These are phyloP conservation scores for Mycosphaerella sp. DNA, from an alignment of 2,329 filamentous ascomycete species.

Conservation along the genomic window DNA sequence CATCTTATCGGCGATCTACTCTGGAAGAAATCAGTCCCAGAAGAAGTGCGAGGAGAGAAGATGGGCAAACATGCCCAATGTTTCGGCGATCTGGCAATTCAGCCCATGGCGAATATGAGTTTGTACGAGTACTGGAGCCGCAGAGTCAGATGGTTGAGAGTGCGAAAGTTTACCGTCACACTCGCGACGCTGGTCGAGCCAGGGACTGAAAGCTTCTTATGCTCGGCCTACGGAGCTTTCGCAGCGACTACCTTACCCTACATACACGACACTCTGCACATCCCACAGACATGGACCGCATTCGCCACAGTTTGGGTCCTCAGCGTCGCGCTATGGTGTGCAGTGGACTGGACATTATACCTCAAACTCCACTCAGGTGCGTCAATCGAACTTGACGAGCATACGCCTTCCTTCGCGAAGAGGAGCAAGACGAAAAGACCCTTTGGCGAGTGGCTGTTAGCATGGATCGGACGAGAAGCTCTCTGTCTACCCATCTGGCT, in stretches of 20 bases:
- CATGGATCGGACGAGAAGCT: constrained; percentile 79
- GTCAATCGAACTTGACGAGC: constrained; percentile 62
- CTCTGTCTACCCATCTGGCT: constrained; percentile 85
- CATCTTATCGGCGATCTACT: constrained; percentile 89
- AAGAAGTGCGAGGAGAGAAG: constrained; percentile 34
- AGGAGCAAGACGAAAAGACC: constrained; percentile 47
- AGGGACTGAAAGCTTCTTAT: constrained; percentile 81
- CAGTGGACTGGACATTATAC: constrained; percentile 68
- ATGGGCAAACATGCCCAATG: constrained; percentile 77
- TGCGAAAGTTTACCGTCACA: constrained; percentile 88
- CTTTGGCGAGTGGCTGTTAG: constrained; percentile 65
- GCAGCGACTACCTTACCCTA: constrained; percentile 67
- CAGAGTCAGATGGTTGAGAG: constrained; percentile 82
- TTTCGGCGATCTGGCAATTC: constrained; percentile 79
- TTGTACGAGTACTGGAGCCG: constrained; percentile 71
- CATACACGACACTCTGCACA: constrained; percentile 48
- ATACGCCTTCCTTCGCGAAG: constrained; percentile 68
- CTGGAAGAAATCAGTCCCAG: constrained; percentile 60
- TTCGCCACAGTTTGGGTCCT: constrained; percentile 61
- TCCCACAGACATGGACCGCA: constrained; percentile 61
- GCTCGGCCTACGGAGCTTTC: constrained; percentile 73
- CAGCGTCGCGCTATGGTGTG: constrained; percentile 64
- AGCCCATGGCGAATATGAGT: constrained; percentile 80
- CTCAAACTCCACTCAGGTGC: constrained; percentile 65
- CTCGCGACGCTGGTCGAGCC: constrained; percentile 87